Evolutionary conservation across 306 rosid species (phyloP).

Genomic region (Dalbergia cochinchinensis): DNA sequence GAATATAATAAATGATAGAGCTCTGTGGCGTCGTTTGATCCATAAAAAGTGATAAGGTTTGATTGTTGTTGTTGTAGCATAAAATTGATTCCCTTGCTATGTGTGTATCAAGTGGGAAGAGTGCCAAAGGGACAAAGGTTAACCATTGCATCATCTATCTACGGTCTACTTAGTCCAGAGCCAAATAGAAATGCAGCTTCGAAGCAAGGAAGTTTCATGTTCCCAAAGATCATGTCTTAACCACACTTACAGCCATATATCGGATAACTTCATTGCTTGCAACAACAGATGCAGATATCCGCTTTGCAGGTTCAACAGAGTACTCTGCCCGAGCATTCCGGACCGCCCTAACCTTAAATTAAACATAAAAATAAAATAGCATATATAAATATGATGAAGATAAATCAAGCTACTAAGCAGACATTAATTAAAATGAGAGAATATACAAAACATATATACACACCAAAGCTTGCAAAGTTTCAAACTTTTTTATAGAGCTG

Average conservation of each 20-base stretch:
- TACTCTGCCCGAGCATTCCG: slow-evolving; percentile 97
- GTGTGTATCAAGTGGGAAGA: too few species aligned
- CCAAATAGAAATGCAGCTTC: slow-evolving; percentile 3
- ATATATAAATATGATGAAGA: neutral
- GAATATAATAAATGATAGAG: too few species aligned
- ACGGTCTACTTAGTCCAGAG: too few species aligned
- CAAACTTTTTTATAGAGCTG: slow-evolving; percentile 78
- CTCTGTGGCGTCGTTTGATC: too few species aligned
- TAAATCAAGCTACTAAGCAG: slow-evolving; percentile 26
- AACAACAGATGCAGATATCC: slow-evolving; percentile 85
- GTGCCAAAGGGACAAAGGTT: neutral
- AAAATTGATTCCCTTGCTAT: too few species aligned
- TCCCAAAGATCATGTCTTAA: slow-evolving; percentile 1
- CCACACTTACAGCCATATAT: slow-evolving; percentile 73
- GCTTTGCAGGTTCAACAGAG: slow-evolving; percentile 94
- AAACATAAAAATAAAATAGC: neutral
- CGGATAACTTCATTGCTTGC: slow-evolving; percentile 85
- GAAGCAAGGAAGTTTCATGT: slow-evolving; percentile 4
- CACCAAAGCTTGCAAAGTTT: slow-evolving; percentile 91
- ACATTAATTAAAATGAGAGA: slow-evolving; percentile 13
- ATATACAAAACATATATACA: slow-evolving; percentile 43
- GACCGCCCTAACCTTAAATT: slow-evolving; percentile 73
- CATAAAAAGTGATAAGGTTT: too few species aligned
- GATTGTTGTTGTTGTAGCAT: too few species aligned
- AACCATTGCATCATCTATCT: too few species aligned